Evolutionary conservation across 257 asterid species (phyloP), one percentile per base, ranked within the genome.

Genomic region (Parsonsia alboflavescens): DNA sequence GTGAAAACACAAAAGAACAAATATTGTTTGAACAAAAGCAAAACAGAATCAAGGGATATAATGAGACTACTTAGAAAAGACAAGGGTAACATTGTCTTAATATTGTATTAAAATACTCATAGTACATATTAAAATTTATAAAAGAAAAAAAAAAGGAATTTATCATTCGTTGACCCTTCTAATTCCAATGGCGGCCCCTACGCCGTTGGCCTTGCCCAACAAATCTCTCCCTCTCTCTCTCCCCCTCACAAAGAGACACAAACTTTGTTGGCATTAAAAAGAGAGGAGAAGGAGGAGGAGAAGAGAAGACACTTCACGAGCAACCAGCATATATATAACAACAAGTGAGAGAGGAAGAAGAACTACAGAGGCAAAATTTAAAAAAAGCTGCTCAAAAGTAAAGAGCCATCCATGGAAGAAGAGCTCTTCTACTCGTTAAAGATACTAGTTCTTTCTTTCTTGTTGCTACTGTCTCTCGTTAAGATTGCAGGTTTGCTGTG

Each of bases 181-280:
- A 80, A 75, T 85, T 80, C 86, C 86, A 80, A 82, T 80, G 82
- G 86, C 89, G 89, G 85, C 82, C 89, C 89, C 89, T 82, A 80
- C 86, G 89, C 85, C 89, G 85, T 74, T 82, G 86, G 89, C 79
- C 85, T 80, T 85, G 89, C 86, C 83, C 79, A 80, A 80, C 83
- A 74, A 76, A 79, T 80, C 86, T 79, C 75, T 78, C 79, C 39
- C 48, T 65, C 7, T 39, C 16, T 21, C 30, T 67, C 79, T 64
- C 77, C 17, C n/a, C n/a, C n/a, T n/a, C n/a, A n/a, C 73, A 46
- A 53, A 62, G 10, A 39, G 76, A 70, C 80, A 62, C 83, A 82
- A 77, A 80, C 75, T 72, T 80, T 80, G 86, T 78, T 85, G 86
- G 85, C 82, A 83, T 80, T 82, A 78, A 85, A 78, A 85, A 83